These are phyloP conservation scores for Litchi chinensis DNA, from an alignment of 345 rosid genomes.

Conservation along the genomic window DNA sequence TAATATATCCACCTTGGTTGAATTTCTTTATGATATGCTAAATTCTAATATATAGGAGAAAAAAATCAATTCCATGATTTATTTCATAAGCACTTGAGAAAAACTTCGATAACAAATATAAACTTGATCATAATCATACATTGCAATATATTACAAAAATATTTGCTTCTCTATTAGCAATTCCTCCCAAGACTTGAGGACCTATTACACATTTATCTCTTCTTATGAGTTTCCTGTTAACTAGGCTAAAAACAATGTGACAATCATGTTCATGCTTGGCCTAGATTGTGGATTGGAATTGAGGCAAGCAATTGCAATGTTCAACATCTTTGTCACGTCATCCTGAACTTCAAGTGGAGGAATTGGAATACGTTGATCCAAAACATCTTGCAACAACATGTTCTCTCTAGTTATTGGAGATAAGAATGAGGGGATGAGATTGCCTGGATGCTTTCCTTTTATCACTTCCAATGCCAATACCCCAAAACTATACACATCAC, in stretches of 20 bases:
- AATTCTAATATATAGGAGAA: too few relatives aligned
- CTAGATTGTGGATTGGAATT: conserved; percentile 32
- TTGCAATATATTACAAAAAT: too few relatives aligned
- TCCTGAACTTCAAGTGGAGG: conserved; percentile 27
- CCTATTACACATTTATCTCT: too few relatives aligned
- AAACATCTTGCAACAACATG: not conserved
- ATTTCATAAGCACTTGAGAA: too few relatives aligned
- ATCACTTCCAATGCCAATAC: conserved; percentile 26
- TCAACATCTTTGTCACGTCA: conserved; percentile 20
- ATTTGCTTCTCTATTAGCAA: too few relatives aligned
- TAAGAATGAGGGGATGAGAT: conserved; percentile 10
- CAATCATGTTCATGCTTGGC: conserved; percentile 37
- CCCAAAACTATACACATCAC: conserved; percentile 35
- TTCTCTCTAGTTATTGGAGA: not conserved
- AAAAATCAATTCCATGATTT: too few relatives aligned
- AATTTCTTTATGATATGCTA: too few relatives aligned
- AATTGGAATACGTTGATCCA: conserved; percentile 28
- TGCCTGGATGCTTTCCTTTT: conserved; percentile 26
- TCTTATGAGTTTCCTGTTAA: too few relatives aligned
- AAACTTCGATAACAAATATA: too few relatives aligned
- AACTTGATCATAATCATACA: too few relatives aligned
- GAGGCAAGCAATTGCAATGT: conserved; percentile 32
- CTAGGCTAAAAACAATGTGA: conserved; percentile 13
- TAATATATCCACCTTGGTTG: too few relatives aligned
- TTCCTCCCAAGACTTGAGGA: too few relatives aligned